Evolutionary conservation across 495 filamentous ascomycete species (phyloP).

Genomic region (Lophium mytilinum): DNA sequence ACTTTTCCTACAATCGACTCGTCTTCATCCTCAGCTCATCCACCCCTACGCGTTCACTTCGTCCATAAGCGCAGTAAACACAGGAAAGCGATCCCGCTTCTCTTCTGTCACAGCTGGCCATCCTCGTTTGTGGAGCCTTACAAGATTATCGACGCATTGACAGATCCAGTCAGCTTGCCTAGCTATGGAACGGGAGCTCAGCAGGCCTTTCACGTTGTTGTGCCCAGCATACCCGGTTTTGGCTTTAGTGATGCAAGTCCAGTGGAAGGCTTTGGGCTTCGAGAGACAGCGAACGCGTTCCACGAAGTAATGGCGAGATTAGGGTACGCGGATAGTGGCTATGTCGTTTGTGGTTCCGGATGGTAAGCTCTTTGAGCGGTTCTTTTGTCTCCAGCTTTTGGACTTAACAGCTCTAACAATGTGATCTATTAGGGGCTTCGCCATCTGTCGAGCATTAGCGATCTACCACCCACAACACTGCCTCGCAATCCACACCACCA

Average conservation of each 20-base stretch:
- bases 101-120: slow-evolving; percentile 35
- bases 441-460: slow-evolving; percentile 33
- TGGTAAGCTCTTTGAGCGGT: slow-evolving; percentile 24
- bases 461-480: slow-evolving; percentile 24
- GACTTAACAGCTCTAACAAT: background rate
- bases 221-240: slow-evolving; percentile 34
- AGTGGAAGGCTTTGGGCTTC: slow-evolving; percentile 28
- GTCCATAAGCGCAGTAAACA: slow-evolving; percentile 30
- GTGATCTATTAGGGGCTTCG: slow-evolving; percentile 30
- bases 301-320: slow-evolving; percentile 31
- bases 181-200: slow-evolving; percentile 16
- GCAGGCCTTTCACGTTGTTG: slow-evolving; percentile 35
- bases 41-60: slow-evolving; percentile 31
- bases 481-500: slow-evolving; percentile 32
- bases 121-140: slow-evolving; percentile 29
- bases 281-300: slow-evolving; percentile 29
- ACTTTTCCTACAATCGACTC: background rate
- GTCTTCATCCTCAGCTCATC: background rate
- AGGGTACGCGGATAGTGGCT: slow-evolving; percentile 28
- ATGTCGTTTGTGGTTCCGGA: slow-evolving; percentile 31
- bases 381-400: background rate
- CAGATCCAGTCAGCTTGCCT: slow-evolving; percentile 24
- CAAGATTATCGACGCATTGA: slow-evolving; percentile 30
- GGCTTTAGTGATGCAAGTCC: slow-evolving; percentile 34
- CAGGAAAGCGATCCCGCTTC: slow-evolving; percentile 30